Percentiles rank a stretch among this genome's conserved stretches.
Evolutionary conservation across 108 stramenopile species (phyloP).

Genomic region (Chaetoceros tenuissimus): DNA sequence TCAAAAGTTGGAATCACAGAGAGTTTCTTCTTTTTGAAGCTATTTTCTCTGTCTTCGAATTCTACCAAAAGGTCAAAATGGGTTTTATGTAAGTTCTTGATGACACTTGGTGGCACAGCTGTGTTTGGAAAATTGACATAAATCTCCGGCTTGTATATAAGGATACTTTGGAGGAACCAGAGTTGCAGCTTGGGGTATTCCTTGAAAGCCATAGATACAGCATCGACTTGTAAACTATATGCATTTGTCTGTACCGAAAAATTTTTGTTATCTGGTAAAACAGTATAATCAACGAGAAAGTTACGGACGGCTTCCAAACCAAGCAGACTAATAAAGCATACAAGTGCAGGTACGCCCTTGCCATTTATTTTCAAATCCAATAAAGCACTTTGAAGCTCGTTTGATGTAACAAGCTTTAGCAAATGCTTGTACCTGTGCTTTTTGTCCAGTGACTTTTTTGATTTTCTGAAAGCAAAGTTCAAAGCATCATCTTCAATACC

Average conservation of each 20-base stretch:
- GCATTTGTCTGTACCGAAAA: background rate
- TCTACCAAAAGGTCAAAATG: constrained; percentile 64
- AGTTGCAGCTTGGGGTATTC: constrained; percentile 48
- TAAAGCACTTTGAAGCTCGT: background rate
- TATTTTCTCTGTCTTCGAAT: constrained; percentile 29
- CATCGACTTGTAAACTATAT: constrained; percentile 52
- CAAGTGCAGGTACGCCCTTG: constrained; percentile 29
- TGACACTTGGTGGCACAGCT: constrained; percentile 44
- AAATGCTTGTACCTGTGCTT: background rate
- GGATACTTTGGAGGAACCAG: constrained; percentile 74
- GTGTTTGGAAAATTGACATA: constrained; percentile 79
- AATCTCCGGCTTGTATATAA: constrained; percentile 54
- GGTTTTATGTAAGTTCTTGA: constrained; percentile 57
- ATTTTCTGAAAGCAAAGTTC: no score
- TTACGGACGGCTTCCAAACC: constrained; percentile 41
- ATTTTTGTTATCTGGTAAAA: constrained; percentile 23
- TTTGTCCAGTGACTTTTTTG: no score
- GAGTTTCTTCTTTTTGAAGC: constrained; percentile 2
- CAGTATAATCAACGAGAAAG: constrained; percentile 71
- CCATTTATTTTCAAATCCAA: background rate
- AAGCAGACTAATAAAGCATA: constrained; percentile 55
- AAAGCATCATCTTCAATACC: constrained; percentile 41
- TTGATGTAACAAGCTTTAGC: background rate
- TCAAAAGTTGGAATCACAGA: constrained; percentile 7
- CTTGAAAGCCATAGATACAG: constrained; percentile 51